A percentile compares a stretch with the other conserved stretches of the same genome.
These are phyloP conservation scores for Alternaria atra DNA, from an alignment of 2,329 filamentous ascomycete species.

Conservation along the genomic window DNA sequence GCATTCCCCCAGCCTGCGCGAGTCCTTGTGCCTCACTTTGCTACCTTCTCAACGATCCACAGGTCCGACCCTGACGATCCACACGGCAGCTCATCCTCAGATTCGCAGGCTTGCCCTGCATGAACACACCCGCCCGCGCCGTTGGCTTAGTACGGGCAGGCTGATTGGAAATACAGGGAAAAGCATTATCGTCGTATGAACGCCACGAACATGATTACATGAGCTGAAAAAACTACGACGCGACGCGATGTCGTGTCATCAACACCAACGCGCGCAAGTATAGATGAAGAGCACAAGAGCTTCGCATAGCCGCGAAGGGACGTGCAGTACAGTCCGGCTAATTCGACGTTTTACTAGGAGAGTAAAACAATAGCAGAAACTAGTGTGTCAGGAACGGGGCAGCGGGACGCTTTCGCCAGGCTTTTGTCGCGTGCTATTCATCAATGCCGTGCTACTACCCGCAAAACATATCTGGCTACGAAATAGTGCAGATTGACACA, in stretches of 20 bases:
- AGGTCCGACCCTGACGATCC: conserved; percentile 5
- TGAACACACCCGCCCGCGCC: background rate
- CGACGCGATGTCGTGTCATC: background rate
- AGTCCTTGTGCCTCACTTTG: background rate
- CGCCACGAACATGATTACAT: background rate
- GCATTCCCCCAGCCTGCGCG: background rate
- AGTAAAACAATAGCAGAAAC: background rate
- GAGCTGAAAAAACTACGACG: background rate
- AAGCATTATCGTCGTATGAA: background rate
- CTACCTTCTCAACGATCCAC: background rate
- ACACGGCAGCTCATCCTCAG: background rate
- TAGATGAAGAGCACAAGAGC: background rate
- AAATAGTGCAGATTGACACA: conserved; percentile 1
- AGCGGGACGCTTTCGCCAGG: background rate
- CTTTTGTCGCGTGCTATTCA: background rate
- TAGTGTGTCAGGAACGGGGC: background rate
- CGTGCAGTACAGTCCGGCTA: background rate
- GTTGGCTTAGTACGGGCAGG: background rate
- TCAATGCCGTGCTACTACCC: background rate
- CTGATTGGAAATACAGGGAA: background rate
- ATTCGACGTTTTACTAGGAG: background rate
- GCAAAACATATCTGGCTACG: background rate
- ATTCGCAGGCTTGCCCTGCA: conserved; percentile 4
- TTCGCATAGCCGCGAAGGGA: background rate
- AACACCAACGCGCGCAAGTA: background rate